Evolutionary conservation across 441 rosid genomes (phyloP), one percentile per base, ranked within the genome.

Genomic region (Capsella rubella): DNA sequence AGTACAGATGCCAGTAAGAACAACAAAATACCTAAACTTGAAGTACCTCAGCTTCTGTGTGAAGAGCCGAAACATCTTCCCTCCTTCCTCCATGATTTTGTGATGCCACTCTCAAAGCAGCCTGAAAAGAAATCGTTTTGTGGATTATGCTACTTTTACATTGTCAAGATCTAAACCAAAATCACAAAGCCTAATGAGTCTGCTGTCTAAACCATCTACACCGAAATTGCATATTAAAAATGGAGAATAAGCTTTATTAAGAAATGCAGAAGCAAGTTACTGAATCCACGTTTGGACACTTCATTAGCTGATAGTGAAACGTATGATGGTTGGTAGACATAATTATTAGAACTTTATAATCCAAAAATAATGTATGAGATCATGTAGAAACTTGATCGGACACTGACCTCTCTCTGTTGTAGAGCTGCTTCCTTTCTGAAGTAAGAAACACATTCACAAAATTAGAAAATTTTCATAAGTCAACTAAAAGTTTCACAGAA

Each of bases 371-470:
- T 51, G 12, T 8, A 52, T 1, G 34, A 27, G 66, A 45, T 8
- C 58, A 58, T 14, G 45, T 69, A 40, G 43, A 31, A 31, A 43
- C 40, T 57, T 27, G 62, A 61, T 60, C 6, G 58, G 49, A 27
- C 52, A 84, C 91, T 35, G 27, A 92, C 98, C 98, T 90, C 98
- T 80, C 88, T 83, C 73, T 90, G 95, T 73, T 86, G 96, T 82
- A 90, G 82, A 73, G 92, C 92, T 77, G 90, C 92, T 82, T 89
- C 98, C 85, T 93, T 93, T 77, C 98, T 93, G 87, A 64, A 74
- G 66, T 70, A 59, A 60, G 70, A 68, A 67, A 74, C 52, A 71
- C 61, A 72, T 35, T 74, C 55, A 42, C 47, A 55, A 42, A 64
- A 77, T 82, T 73, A 82, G 66, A 58, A 66, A 42, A 6, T 52